These are phyloP conservation scores for Arxiozyma bovina DNA, from an alignment of 1,139 yeast species.

Conservation along the genomic window DNA sequence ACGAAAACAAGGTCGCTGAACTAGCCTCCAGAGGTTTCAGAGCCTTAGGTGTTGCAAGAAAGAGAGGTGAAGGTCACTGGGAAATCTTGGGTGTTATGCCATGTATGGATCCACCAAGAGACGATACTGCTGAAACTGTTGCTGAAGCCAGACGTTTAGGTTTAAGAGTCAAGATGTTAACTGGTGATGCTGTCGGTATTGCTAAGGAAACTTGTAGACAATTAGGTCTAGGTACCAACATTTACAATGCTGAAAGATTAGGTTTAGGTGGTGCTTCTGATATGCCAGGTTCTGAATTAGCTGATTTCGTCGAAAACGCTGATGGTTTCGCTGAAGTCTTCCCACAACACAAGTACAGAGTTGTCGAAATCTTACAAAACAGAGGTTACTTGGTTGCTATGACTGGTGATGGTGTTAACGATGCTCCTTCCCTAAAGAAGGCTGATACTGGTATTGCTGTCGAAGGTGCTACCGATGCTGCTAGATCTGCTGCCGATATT, in stretches of 20 bases:
- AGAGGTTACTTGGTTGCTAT: slow-evolving; percentile 95
- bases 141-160: slow-evolving; percentile 88
- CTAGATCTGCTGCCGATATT: slow-evolving; percentile 93
- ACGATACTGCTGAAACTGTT: slow-evolving; percentile 94
- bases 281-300: slow-evolving; percentile 93
- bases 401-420: slow-evolving; percentile 99
- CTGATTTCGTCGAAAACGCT: slow-evolving; percentile 91
- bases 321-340: slow-evolving; percentile 97
- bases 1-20: slow-evolving; percentile 95
- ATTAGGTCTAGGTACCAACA: slow-evolving; percentile 94
- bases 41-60: slow-evolving; percentile 97
- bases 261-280: slow-evolving; percentile 96
- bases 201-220: slow-evolving; percentile 98
- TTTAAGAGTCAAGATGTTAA: slow-evolving; percentile 93
- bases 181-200: slow-evolving; percentile 99
- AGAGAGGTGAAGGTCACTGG: slow-evolving; percentile 99
- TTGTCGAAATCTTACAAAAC: slow-evolving; percentile 38
- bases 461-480: slow-evolving; percentile 96
- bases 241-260: slow-evolving; percentile 93
- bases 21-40: slow-evolving; percentile 98
- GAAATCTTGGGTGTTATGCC: slow-evolving; percentile 97
- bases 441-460: slow-evolving; percentile 97
- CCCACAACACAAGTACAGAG: slow-evolving; percentile 94
- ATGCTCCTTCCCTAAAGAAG: slow-evolving; percentile 92
- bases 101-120: slow-evolving; percentile 98